Conservation (phyloP, 1,284 basidiomycete species). For the Peniophora sp. region DNA sequence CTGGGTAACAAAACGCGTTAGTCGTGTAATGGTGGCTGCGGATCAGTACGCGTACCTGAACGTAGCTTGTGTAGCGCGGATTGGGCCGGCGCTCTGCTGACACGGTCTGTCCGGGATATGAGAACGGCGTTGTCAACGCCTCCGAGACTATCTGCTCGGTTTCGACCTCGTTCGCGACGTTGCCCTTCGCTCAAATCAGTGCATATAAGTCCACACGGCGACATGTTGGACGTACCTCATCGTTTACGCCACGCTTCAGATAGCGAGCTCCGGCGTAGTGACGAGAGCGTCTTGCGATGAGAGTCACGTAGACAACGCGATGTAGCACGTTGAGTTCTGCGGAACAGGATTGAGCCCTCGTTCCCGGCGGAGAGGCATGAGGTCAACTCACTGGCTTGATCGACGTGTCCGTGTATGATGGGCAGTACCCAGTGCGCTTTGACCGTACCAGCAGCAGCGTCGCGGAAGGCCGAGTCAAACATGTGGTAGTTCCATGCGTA, state of each 20-base stretch:
- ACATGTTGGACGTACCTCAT: conserved; percentile 59
- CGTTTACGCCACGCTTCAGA: conserved; percentile 90
- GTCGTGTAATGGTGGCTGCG: not conserved
- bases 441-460: conserved; percentile 29
- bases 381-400: conserved; percentile 86
- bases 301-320: conserved; percentile 85
- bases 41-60: conserved; percentile 48
- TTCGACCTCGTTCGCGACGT: conserved; percentile 99
- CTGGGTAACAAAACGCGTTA: conserved; percentile 27
- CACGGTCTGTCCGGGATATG: conserved; percentile 44
- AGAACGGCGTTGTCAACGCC: conserved; percentile 86
- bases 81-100: conserved; percentile 45
- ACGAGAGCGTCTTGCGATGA: conserved; percentile 90
- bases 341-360: not conserved
- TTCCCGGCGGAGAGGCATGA: not conserved
- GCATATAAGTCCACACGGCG: too few relatives aligned
- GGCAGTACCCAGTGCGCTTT: conserved; percentile 86
- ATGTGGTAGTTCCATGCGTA: conserved; percentile 97
- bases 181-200: too few relatives aligned
- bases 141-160: conserved; percentile 98
- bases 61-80: conserved; percentile 90
- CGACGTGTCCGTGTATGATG: conserved; percentile 92
- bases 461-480: conserved; percentile 59
- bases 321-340: conserved; percentile 88
- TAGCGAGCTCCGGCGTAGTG: conserved; percentile 97